Base-by-base conservation (phyloP, 2,329 filamentous ascomycete species). In the Colletotrichum tofieldiae region DNA sequence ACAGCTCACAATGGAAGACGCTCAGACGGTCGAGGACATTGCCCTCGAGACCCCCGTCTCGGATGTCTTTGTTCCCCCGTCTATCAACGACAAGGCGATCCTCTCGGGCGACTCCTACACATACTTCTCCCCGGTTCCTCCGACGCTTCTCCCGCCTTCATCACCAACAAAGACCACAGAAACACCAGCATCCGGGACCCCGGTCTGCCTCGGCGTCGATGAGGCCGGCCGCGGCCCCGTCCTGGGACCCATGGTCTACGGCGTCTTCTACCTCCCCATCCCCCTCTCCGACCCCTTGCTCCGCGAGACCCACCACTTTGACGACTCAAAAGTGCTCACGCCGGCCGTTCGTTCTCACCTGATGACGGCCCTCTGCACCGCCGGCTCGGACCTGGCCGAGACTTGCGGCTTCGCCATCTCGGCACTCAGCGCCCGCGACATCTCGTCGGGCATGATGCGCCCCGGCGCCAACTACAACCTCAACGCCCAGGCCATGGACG, bases 401-500 rank as follows among this genome's bases (percentile, higher is more conserved):
- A 79, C 80, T 5, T 96, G 93, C 79, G 96, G 96, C 37, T 98
- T 94, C 93, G 95, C 95, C 6, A 91, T 93, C 8, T 88, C 92
- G 29, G 87, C 93, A 23, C 90, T 98, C 75, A 97, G 94, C 0
- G 95, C 96, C 11, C 90, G 92, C 55, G 93, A 96, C 83, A 97
- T 98, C 77, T 90, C 88, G 51, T 89, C 94, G 9, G 89, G 90
- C 77, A 97, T 97, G 94, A 86, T 96, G 77, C 87, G 89, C 12
- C 88, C 91, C 2, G 85, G 86, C 11, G 84, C 84, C 23, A 80
- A 86, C 4, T 97, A 98, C 84, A 99, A 99, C 81, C 90, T 99
- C 75, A 99, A 99, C 80, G 94, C 95, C 5, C 96, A 99, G 82
- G 96, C 96, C 23, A 93, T 96, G 90, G 95, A 98, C 81, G 94